Evolutionary conservation across 2,329 filamentous ascomycete species (phyloP), one percentile per base, ranked within the genome.

Genomic region (Fusarium sublunatum): DNA sequence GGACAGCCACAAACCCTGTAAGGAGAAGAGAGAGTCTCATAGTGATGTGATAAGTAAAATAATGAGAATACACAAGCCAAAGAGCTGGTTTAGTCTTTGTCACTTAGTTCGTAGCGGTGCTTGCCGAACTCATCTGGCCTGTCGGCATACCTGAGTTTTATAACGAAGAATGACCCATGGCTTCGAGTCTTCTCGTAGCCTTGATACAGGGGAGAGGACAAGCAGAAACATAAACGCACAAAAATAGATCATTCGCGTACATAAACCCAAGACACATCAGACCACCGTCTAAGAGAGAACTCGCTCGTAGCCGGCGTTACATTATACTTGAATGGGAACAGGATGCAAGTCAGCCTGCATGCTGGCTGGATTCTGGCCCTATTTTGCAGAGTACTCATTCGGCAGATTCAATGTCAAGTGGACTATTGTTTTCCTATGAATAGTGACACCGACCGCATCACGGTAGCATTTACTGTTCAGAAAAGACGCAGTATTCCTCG

Each of bases 11-110:
- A 42, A 42, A n/a, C 39, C 39, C 39, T 42, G 13, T 25, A 29
- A 42, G 12, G 25, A 42, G 25, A 42, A 42, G 39, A 42, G 39
- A 42, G 39, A 29, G 25, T 42, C 39, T 42, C 25, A 42, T 42
- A 28, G 25, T 42, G 39, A 19, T n/a, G 12, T 34, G 5, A 12
- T 13, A 19, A 26, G 39, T 42, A 25, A 29, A 7, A 29, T 15
- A 9, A 42, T 19, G 25, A 29, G 7, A 29, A 42, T 42, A 13
- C 26, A 29, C n/a, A 12, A 6, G 6, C 3, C 31, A 6, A 34
- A n/a, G 7, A n/a, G 31, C 7, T 32, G 31, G 7, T 32, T 32
- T 6, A n/a, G 31, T 32, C 12, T 34, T 34, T 5, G 31, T 13
- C 12, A n/a, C 4, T 34, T 29, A 25, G 15, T 42, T 25, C 25